Conservation (phyloP, 2,329 filamentous ascomycete species). For the Aureobasidium sp. region DNA sequence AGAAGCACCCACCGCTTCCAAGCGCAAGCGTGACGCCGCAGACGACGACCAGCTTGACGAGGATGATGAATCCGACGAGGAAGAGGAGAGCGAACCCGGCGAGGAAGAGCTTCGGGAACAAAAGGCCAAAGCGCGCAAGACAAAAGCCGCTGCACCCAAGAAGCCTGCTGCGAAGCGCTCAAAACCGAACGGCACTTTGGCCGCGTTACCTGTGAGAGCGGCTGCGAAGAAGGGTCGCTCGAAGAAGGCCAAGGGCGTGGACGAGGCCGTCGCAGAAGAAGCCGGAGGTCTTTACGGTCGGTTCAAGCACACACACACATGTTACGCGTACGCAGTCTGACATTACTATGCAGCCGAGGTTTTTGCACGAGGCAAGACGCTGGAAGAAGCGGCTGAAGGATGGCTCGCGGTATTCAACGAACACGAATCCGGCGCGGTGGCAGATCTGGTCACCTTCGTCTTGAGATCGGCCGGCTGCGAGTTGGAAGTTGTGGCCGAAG, state of each 20-base stretch:
- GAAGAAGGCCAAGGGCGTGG: constrained; percentile 43
- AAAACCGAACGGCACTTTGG: constrained; percentile 44
- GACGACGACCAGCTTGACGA: constrained; percentile 26
- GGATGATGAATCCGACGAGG: constrained; percentile 29
- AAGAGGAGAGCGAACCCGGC: constrained; percentile 31
- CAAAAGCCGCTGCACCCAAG: constrained; percentile 24
- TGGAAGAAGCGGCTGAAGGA: constrained; percentile 48
- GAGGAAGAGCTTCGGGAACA: constrained; percentile 42
- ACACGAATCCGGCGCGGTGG: constrained; percentile 45
- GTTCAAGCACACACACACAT: constrained; percentile 12
- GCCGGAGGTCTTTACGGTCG: constrained; percentile 50
- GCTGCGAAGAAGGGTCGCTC: constrained; percentile 36
- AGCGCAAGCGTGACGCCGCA: constrained; percentile 39
- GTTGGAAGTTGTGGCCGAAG: constrained; percentile 65
- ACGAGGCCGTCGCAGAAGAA: constrained; percentile 43
- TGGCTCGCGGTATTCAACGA: constrained; percentile 51
- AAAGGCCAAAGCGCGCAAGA: constrained; percentile 22
- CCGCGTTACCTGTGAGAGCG: constrained; percentile 47
- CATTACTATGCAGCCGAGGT: constrained; percentile 42
- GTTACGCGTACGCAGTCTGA: constrained; percentile 9
- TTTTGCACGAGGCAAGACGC: constrained; percentile 45
- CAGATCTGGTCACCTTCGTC: constrained; percentile 53
- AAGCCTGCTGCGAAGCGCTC: constrained; percentile 43
- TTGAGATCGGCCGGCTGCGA: constrained; percentile 69
- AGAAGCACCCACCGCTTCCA: constrained; percentile 20